Percentiles rank a stretch among this genome's conserved stretches.
Conservation (phyloP, 2,329 filamentous ascomycete species). For the Pseudomassariella vexata region DNA sequence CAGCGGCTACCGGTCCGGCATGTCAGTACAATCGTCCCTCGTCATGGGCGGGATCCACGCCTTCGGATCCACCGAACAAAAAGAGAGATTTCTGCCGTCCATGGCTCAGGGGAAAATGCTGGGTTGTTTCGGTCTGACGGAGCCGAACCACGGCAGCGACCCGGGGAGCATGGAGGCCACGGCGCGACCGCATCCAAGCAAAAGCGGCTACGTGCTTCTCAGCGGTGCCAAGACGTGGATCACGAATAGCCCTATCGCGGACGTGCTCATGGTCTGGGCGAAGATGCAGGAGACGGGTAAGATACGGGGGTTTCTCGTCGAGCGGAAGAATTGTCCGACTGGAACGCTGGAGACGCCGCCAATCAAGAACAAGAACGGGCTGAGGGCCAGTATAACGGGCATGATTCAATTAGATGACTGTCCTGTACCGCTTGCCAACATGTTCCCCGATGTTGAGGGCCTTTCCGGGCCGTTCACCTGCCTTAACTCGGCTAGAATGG, state of each 20-base stretch:
- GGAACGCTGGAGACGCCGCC: slow-evolving; percentile 87
- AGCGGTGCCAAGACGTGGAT: slow-evolving; percentile 92
- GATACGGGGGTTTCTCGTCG: slow-evolving; percentile 88
- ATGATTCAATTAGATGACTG: slow-evolving; percentile 96
- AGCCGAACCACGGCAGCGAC: slow-evolving; percentile 90
- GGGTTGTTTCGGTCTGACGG: slow-evolving; percentile 84
- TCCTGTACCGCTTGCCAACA: slow-evolving; percentile 82
- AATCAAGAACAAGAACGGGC: slow-evolving; percentile 91
- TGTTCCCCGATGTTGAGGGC: slow-evolving; percentile 89
- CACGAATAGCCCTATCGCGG: slow-evolving; percentile 86
- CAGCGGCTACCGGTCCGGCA: slow-evolving; percentile 84
- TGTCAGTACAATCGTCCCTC: slow-evolving; percentile 91
- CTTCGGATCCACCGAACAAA: slow-evolving; percentile 80
- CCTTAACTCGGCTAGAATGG: slow-evolving; percentile 87
- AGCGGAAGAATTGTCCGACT: slow-evolving; percentile 76
- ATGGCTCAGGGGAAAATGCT: slow-evolving; percentile 79
- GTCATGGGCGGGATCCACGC: slow-evolving; percentile 90
- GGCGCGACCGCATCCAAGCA: slow-evolving; percentile 77
- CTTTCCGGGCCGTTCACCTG: slow-evolving; percentile 87
- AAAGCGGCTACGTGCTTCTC: slow-evolving; percentile 74
- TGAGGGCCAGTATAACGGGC: slow-evolving; percentile 88
- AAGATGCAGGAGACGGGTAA: slow-evolving; percentile 88
- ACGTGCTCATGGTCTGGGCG: slow-evolving; percentile 85
- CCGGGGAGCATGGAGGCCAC: slow-evolving; percentile 86
- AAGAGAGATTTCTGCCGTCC: slow-evolving; percentile 73